These are phyloP conservation scores for Umbelopsis vinacea DNA, from an alignment of 192 early-diverging fungal genomes.

Conservation along the genomic window DNA sequence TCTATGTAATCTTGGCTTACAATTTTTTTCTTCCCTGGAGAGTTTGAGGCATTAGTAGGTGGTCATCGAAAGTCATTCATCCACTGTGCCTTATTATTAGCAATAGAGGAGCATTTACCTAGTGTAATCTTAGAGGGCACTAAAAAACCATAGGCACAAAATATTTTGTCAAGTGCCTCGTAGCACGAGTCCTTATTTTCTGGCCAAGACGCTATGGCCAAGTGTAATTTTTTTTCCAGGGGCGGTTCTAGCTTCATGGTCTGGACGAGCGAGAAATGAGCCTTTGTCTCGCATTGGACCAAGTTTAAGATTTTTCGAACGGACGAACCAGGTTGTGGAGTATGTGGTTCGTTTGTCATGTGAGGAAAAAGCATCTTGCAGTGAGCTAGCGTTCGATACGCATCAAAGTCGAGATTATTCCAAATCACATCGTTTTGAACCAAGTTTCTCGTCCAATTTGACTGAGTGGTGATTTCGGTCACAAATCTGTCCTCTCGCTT, in stretches of 20 bases:
- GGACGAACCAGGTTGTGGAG: background rate
- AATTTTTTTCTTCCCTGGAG: conserved; percentile 14
- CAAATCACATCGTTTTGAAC: conserved; percentile 17
- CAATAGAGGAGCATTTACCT: background rate
- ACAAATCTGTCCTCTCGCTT: conserved; percentile 15
- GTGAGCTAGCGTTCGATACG: background rate
- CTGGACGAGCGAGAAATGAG: conserved; percentile 1
- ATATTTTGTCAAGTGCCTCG: conserved; percentile 23
- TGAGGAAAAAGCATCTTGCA: conserved; percentile 19
- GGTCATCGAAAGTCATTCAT: background rate
- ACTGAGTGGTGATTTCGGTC: conserved; percentile 17
- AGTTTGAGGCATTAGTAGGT: background rate
- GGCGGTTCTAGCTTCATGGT: background rate
- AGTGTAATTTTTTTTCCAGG: conserved; percentile 3
- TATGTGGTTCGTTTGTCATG: conserved; percentile 3
- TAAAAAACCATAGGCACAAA: conserved; percentile 9
- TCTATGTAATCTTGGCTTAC: conserved; percentile 8
- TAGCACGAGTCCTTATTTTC: conserved; percentile 19
- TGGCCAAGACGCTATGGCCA: background rate
- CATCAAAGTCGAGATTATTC: conserved; percentile 11
- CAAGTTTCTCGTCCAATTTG: conserved; percentile 23
- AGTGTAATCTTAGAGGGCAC: conserved; percentile 6
- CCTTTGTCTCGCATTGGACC: conserved; percentile 5
- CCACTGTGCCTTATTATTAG: background rate
- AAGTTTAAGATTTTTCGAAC: conserved; percentile 3